phyloP scores from a whole-genome alignment of 129 eudicot genomes.

The Pseudognaphalium luteoalbum region DNA sequence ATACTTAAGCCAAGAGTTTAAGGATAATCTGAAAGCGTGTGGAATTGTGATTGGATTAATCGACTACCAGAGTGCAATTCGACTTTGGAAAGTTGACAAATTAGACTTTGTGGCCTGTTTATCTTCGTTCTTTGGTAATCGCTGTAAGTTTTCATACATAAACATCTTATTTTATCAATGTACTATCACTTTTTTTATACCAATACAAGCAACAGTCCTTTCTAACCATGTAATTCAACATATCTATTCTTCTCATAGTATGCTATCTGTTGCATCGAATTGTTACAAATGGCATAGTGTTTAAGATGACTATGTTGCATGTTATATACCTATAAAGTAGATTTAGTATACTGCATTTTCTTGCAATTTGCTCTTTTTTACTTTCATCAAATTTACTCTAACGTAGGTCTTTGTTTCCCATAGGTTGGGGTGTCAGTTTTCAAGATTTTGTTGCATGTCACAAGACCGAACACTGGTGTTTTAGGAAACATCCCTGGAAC shows the following conservation, averaged over 20 bases:
- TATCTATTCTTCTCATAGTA: too few species aligned
- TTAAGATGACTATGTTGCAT: too few species aligned
- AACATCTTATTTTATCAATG: too few species aligned
- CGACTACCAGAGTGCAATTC: constrained; percentile 65
- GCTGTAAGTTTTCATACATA: constrained; percentile 53
- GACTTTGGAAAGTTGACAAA: constrained; percentile 86
- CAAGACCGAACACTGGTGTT: constrained; percentile 80
- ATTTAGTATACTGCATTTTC: not conserved
- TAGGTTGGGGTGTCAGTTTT: constrained; percentile 96
- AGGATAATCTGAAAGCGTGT: too few species aligned
- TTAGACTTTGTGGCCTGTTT: constrained; percentile 90
- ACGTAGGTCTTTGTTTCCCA: constrained; percentile 14
- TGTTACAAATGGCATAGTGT: too few species aligned
- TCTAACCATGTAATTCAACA: too few species aligned
- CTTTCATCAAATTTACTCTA: not conserved
- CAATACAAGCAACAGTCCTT: too few species aligned
- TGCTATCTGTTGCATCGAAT: too few species aligned
- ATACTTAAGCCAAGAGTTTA: too few species aligned
- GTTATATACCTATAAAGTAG: not conserved
- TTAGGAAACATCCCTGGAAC: constrained; percentile 92
- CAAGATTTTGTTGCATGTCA: constrained; percentile 89
- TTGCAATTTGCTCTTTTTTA: not conserved
- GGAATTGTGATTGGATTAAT: constrained; percentile 87
- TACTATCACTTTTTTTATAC: not conserved
- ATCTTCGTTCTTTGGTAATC: constrained; percentile 74